Evolutionary conservation across 306 rosid genomes (phyloP).

Genomic region (Astragalus glycyphyllos): DNA sequence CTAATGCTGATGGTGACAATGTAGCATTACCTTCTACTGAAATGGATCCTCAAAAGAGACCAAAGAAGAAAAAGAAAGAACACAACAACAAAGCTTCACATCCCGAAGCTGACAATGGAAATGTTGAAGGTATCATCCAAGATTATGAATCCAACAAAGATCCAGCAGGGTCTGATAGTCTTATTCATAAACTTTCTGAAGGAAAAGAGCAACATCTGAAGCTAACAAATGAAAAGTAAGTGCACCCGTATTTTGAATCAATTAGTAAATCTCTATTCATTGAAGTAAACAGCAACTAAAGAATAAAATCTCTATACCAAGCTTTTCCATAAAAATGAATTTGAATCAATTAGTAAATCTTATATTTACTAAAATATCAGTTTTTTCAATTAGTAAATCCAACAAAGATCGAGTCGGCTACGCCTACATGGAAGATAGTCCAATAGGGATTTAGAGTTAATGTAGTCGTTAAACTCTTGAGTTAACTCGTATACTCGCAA

Average conservation of each 20-base stretch:
- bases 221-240: slow-evolving; percentile 57
- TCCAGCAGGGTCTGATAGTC: slow-evolving; percentile 36
- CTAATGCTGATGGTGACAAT: slow-evolving; percentile 12
- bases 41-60: slow-evolving; percentile 39
- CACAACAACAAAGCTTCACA: slow-evolving; percentile 37
- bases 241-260: slow-evolving; percentile 5
- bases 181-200: slow-evolving; percentile 39
- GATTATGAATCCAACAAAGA: slow-evolving; percentile 44
- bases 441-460: too few relatives aligned
- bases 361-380: background rate
- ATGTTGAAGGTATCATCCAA: slow-evolving; percentile 29
- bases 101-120: slow-evolving; percentile 40
- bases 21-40: slow-evolving; percentile 40
- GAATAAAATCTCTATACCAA: slow-evolving; percentile 12
- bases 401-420: too few relatives aligned
- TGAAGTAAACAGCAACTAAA: slow-evolving; percentile 10
- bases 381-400: too few relatives aligned
- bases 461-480: too few relatives aligned
- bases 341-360: slow-evolving; percentile 15
- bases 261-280: too few relatives aligned
- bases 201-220: slow-evolving; percentile 46
- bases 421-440: background rate
- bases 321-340: background rate
- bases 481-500: too few relatives aligned
- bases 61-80: slow-evolving; percentile 58